Evolutionary conservation across 2,329 filamentous ascomycete genomes (phyloP).

Genomic region (Daldinia sp.): DNA sequence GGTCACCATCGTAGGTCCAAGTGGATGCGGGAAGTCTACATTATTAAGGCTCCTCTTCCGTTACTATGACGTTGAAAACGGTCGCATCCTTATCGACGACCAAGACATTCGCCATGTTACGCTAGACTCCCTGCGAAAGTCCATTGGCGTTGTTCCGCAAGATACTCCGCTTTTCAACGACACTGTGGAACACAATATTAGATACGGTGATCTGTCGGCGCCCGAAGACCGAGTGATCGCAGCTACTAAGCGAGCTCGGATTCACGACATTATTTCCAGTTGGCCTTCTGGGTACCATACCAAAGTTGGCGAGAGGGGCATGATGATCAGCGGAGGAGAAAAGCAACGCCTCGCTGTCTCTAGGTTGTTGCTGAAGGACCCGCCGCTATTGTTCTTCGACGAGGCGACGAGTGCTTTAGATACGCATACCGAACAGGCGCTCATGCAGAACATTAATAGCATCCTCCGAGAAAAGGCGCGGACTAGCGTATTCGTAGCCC

Average conservation of each 20-base stretch:
- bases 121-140: constrained; percentile 82
- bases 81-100: constrained; percentile 89
- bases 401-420: constrained; percentile 94
- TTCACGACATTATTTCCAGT: constrained; percentile 83
- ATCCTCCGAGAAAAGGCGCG: constrained; percentile 88
- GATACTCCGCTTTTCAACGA: constrained; percentile 98
- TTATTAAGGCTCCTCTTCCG: constrained; percentile 91
- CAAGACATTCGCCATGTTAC: constrained; percentile 89
- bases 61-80: constrained; percentile 89
- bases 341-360: constrained; percentile 92
- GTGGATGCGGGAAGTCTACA: constrained; percentile 96
- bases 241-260: constrained; percentile 84
- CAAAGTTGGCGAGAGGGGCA: constrained; percentile 90
- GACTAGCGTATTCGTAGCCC: constrained; percentile 95
- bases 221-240: constrained; percentile 77
- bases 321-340: constrained; percentile 97
- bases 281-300: constrained; percentile 92
- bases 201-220: constrained; percentile 86
- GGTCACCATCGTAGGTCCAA: constrained; percentile 93
- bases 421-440: constrained; percentile 90
- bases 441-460: constrained; percentile 92
- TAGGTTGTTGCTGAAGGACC: constrained; percentile 86
- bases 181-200: constrained; percentile 94
- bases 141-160: constrained; percentile 96
- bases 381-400: constrained; percentile 91